These are phyloP conservation scores for Castanea crenata DNA, from an alignment of 306 rosid species.

Conservation along the genomic window DNA sequence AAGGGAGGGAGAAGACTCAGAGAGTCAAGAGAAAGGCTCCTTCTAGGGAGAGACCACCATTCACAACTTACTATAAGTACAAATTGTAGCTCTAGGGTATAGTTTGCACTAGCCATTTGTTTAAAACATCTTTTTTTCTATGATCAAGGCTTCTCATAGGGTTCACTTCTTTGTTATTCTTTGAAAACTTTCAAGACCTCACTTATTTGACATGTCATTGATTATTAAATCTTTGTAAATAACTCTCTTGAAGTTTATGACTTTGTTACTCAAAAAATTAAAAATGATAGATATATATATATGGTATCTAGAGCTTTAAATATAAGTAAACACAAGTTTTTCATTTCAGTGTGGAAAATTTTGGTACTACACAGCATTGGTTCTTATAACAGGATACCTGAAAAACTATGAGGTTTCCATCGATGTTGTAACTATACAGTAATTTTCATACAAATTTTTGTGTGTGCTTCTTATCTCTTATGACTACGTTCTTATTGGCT, in stretches of 20 bases:
- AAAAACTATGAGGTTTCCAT: constrained; percentile 45
- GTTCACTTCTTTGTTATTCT: not conserved
- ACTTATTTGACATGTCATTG: not conserved
- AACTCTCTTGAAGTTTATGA: not conserved
- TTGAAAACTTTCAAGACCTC: not conserved
- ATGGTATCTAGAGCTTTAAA: not conserved
- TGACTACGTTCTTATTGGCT: not conserved
- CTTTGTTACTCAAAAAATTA: not conserved
- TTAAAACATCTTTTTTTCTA: too few relatives aligned
- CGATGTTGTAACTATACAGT: constrained; percentile 66
- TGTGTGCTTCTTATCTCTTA: not conserved
- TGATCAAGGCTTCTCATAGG: too few relatives aligned
- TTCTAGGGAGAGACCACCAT: not conserved
- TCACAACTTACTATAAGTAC: too few relatives aligned
- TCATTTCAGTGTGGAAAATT: constrained; percentile 53
- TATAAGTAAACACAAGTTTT: constrained; percentile 4
- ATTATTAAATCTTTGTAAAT: not conserved
- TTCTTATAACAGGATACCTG: constrained; percentile 56
- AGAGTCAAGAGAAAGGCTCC: too few relatives aligned
- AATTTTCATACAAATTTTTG: not conserved
- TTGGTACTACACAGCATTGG: constrained; percentile 58
- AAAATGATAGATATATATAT: not conserved
- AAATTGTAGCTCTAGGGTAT: too few relatives aligned
- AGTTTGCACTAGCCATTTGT: too few relatives aligned
- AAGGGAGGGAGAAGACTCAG: too few relatives aligned